phyloP scores from a whole-genome alignment of 75 land plant species.

The Selaginella moellendorffii region DNA sequence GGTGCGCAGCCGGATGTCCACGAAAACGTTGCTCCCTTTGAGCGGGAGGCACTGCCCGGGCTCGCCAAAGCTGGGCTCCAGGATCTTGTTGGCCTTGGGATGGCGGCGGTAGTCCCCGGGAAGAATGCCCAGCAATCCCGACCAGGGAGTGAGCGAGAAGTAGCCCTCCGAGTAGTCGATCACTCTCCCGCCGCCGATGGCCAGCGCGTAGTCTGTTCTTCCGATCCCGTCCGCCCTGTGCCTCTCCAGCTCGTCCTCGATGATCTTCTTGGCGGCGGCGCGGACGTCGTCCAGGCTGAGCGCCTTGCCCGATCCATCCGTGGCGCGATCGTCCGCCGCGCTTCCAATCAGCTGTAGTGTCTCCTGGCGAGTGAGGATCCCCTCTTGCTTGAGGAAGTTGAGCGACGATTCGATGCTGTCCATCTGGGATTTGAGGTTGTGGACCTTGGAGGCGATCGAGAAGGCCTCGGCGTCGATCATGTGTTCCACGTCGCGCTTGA shows the following conservation, averaged over 20 bases:
- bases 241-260: constrained; percentile 5
- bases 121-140: constrained; percentile 10
- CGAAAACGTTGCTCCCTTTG: constrained; percentile 4
- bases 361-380: not conserved
- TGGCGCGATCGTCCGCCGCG: not conserved
- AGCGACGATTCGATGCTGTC: not conserved
- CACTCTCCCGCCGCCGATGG: constrained; percentile 18
- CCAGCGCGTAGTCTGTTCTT: too few species aligned
- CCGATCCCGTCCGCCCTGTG: not conserved
- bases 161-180: constrained; percentile 67
- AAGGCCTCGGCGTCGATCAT: not conserved
- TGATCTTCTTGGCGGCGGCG: not conserved
- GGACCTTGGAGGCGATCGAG: not conserved
- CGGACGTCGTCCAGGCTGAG: not conserved
- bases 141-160: constrained; percentile 13
- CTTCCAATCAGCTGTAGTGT: not conserved
- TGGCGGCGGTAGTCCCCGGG: constrained; percentile 4
- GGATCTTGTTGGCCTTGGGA: constrained; percentile 1
- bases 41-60: constrained; percentile 6
- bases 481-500: not conserved
- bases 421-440: constrained; percentile 2
- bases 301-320: not conserved
- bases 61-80: constrained; percentile 7
- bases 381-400: not conserved
- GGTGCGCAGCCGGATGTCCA: not conserved